These are phyloP conservation scores for Rhytidiadelphus loreus DNA, from an alignment of 225 moss, liverwort and hornwort species.

Conservation along the genomic window DNA sequence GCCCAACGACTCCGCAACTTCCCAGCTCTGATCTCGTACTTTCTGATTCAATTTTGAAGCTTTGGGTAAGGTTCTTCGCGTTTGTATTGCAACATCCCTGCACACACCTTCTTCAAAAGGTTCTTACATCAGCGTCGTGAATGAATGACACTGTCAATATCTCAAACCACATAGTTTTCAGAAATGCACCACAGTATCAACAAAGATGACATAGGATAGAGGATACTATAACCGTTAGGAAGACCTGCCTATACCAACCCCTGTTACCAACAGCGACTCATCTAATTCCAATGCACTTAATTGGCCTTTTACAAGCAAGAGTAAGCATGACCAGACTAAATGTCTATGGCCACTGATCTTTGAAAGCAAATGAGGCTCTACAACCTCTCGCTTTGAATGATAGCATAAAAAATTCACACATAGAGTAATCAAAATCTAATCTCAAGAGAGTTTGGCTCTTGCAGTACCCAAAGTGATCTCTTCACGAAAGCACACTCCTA, in stretches of 20 bases:
- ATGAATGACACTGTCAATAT: neutral
- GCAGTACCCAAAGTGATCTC: neutral
- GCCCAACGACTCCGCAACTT: neutral
- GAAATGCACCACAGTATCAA: neutral
- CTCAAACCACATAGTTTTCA: neutral
- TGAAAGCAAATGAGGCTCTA: neutral
- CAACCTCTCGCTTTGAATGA: neutral
- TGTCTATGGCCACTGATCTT: neutral
- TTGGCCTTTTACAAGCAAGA: neutral
- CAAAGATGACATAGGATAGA: neutral
- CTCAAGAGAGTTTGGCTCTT: neutral
- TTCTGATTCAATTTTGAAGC: neutral
- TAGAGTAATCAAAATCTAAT: neutral
- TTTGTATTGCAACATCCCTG: conserved; percentile 40
- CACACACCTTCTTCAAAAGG: conserved; percentile 32
- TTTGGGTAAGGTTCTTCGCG: conserved; percentile 2
- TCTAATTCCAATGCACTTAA: neutral
- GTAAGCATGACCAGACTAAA: neutral
- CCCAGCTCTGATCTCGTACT: neutral
- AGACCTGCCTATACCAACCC: neutral
- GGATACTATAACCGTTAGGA: neutral
- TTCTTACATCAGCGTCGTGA: conserved; percentile 20
- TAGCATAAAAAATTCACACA: neutral
- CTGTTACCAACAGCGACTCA: neutral
- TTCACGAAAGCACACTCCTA: neutral